Evolutionary conservation across 306 rosid species (phyloP).

Genomic region (Fagus crenata): DNA sequence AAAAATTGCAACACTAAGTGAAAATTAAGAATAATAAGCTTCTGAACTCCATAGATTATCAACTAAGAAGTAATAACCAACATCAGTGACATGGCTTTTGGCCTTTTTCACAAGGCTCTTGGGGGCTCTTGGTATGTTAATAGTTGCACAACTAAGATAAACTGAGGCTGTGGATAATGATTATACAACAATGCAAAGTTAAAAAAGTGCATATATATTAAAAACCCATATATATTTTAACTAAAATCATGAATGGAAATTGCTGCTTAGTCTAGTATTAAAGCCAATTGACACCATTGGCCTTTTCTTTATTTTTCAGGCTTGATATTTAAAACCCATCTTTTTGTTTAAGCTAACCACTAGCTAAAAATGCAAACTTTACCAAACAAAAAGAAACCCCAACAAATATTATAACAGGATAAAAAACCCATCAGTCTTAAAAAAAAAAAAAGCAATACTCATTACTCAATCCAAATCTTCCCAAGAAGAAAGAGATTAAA

Average conservation of each 20-base stretch:
- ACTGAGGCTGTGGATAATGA: not conserved
- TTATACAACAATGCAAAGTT: not conserved
- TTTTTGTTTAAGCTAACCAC: not conserved
- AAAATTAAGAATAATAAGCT: not conserved
- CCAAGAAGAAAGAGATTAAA: not conserved
- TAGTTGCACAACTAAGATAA: constrained; percentile 3
- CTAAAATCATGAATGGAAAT: too few relatives aligned
- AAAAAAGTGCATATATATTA: not conserved
- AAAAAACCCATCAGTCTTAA: too few relatives aligned
- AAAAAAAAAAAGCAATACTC: too few relatives aligned
- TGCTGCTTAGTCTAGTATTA: not conserved
- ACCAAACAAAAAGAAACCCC: not conserved
- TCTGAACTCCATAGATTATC: not conserved
- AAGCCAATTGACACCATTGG: not conserved
- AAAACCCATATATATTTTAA: too few relatives aligned
- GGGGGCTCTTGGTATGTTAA: not conserved
- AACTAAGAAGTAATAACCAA: not conserved
- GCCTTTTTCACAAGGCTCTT: too few relatives aligned
- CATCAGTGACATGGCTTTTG: not conserved
- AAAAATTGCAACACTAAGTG: not conserved
- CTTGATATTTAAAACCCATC: not conserved
- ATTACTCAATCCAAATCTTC: too few relatives aligned
- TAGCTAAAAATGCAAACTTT: not conserved
- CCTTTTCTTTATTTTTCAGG: not conserved
- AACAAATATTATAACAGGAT: not conserved